A percentile compares a stretch with the other conserved stretches of the same genome.
phyloP scores from a whole-genome alignment of 495 filamentous ascomycete species.

The Penicillium goetzii region DNA sequence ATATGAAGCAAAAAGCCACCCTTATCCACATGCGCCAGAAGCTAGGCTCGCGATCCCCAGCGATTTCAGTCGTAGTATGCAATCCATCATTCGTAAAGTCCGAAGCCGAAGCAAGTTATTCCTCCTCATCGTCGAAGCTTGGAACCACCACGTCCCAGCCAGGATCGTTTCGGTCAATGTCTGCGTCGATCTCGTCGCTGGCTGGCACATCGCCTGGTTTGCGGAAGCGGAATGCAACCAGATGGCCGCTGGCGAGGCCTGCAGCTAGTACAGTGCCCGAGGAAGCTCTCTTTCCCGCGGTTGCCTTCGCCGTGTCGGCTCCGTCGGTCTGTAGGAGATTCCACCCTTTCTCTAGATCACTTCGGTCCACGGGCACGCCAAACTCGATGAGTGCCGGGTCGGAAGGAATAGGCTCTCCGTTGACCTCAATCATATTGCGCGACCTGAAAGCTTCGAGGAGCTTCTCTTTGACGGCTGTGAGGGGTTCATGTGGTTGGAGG shows the following conservation, averaged over 20 bases:
- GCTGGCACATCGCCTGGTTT: constrained; percentile 24
- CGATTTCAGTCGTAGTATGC: not conserved
- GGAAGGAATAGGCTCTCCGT: constrained; percentile 51
- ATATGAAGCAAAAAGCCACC: constrained; percentile 8
- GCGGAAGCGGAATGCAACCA: constrained; percentile 71
- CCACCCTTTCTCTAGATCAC: constrained; percentile 63
- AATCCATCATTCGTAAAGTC: not conserved
- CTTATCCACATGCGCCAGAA: constrained; percentile 8
- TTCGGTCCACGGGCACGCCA: constrained; percentile 56
- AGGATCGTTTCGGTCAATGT: constrained; percentile 53
- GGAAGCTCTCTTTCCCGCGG: constrained; percentile 40
- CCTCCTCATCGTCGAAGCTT: constrained; percentile 59
- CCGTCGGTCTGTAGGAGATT: constrained; percentile 46
- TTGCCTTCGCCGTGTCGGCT: constrained; percentile 32
- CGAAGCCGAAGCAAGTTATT: not conserved
- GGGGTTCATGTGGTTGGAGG: constrained; percentile 60
- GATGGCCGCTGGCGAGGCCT: constrained; percentile 59
- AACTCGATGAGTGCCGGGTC: constrained; percentile 55
- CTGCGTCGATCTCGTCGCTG: constrained; percentile 34
- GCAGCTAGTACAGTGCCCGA: constrained; percentile 46
- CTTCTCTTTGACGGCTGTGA: constrained; percentile 63
- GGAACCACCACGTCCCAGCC: constrained; percentile 70
- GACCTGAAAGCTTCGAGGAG: constrained; percentile 60
- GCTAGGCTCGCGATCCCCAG: not conserved
- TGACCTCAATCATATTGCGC: constrained; percentile 47